phyloP scores from a whole-genome alignment of 495 filamentous ascomycete genomes.

The Penicillium simplicissimum region DNA sequence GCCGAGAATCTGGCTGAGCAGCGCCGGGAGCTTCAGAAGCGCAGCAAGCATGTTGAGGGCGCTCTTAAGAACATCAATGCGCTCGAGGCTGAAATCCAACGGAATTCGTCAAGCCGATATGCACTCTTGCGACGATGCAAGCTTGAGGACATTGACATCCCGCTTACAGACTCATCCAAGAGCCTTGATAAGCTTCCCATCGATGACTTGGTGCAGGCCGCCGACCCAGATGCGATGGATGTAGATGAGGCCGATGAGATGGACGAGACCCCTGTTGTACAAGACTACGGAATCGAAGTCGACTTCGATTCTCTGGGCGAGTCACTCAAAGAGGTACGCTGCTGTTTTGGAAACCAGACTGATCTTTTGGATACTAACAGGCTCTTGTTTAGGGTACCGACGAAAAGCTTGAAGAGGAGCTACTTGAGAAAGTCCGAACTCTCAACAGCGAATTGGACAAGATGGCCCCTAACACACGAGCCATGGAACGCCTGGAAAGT shows the following conservation, averaged over 20 bases:
- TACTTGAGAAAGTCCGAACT: slow-evolving; percentile 73
- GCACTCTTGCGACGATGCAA: slow-evolving; percentile 84
- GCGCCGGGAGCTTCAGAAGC: slow-evolving; percentile 81
- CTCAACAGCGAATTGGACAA: slow-evolving; percentile 82
- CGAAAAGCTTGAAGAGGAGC: slow-evolving; percentile 70
- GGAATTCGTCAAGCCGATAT: slow-evolving; percentile 79
- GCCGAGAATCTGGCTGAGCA: slow-evolving; percentile 76
- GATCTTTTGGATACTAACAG: slow-evolving; percentile 25
- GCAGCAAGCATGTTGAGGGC: slow-evolving; percentile 77
- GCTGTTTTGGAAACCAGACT: too few relatives aligned
- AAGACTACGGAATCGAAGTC: slow-evolving; percentile 91
- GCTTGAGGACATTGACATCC: slow-evolving; percentile 87
- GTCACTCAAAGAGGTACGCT: slow-evolving; percentile 70
- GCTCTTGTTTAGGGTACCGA: slow-evolving; percentile 56
- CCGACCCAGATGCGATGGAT: slow-evolving; percentile 80
- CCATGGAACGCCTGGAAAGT: slow-evolving; percentile 85
- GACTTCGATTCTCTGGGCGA: slow-evolving; percentile 87
- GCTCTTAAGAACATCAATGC: slow-evolving; percentile 72
- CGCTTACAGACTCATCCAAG: slow-evolving; percentile 71
- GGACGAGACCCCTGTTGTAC: slow-evolving; percentile 51
- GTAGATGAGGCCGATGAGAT: slow-evolving; percentile 65
- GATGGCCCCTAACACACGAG: slow-evolving; percentile 93
- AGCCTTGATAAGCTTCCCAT: slow-evolving; percentile 81
- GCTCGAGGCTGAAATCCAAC: slow-evolving; percentile 80
- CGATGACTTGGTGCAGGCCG: slow-evolving; percentile 72